Conservation (phyloP, 257 asterid genomes). For the Solanum tacnaense region DNA sequence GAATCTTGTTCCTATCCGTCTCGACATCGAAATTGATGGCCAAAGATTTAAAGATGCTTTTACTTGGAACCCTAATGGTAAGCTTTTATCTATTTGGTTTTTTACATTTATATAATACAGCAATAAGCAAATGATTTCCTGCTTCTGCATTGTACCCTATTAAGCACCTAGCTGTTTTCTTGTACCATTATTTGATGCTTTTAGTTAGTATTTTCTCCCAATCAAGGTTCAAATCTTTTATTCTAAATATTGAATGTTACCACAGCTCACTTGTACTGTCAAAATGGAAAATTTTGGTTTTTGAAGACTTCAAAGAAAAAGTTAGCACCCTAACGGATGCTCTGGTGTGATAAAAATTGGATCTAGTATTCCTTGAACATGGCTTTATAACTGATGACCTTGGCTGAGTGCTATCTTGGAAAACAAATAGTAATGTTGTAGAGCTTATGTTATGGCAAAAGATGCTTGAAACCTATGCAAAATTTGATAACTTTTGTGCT, state of each 20-base stretch:
- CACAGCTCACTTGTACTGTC: background rate
- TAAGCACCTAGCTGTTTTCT: background rate
- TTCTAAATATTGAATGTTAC: background rate
- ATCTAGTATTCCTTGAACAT: background rate
- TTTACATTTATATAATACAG: background rate
- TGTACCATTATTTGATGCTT: background rate
- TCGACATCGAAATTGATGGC: slow-evolving; percentile 86
- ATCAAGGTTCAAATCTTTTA: background rate
- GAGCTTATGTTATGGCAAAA: background rate
- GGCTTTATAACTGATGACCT: background rate
- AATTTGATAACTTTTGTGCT: background rate
- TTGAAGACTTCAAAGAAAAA: background rate
- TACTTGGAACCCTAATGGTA: slow-evolving; percentile 90
- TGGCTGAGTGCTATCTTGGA: background rate
- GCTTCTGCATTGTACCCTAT: background rate
- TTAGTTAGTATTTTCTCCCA: background rate
- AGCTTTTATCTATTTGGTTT: background rate
- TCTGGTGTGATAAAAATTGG: background rate
- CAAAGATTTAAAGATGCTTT: slow-evolving; percentile 82
- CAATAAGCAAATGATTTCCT: background rate
- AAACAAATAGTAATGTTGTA: background rate
- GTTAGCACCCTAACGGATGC: background rate
- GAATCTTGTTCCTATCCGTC: slow-evolving; percentile 79
- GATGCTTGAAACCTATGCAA: background rate
- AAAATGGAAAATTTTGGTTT: background rate